Base-by-base conservation (phyloP, 129 eudicot species). In the Helianthus tuberosus region DNA sequence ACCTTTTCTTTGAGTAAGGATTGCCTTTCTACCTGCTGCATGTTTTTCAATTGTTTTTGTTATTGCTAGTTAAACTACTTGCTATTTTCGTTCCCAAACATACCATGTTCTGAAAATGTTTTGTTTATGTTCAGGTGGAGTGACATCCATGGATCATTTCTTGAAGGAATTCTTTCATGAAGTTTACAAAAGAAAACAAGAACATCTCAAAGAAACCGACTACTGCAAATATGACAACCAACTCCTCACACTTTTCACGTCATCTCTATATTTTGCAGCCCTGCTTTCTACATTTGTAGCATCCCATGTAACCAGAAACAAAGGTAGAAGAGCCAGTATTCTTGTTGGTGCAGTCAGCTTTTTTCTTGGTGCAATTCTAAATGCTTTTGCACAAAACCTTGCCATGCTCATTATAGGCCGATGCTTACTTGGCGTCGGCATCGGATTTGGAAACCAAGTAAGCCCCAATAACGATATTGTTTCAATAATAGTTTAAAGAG, bases 141-240 rank as follows among this genome's bases (percentile, higher is more conserved):
- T 92, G 72, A 92, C 96, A 64, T 89, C 98, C 64, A 92, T 92
- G 98, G 98, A 89, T 60, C 90, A 85, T 67, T 92, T 92, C 82
- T 75, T 92, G 70, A 73, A 74, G 72, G 84, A 87, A 79, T 92
- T 92, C 77, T 92, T 92, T 74, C 98, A 92, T 20, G 36, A 77
- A 9, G 84, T 89, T 14, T 89, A 87, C 55, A 69, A 66, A 39
- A 87, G 96, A 50, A 87, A 89, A 38, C 98, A 89, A 4, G 85
- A 46, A 74, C 91, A 87, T 77, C 89, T 87, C 0, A 25, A 79
- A 12, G 96, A 89, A 80, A 92, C 98, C 8, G 94, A 92, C 64
- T 92, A 92, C 89, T 92, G 98, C 71, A 92, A 92, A 77, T 92
- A 92, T 60, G 89, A 92, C 78, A 80, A 85, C 64, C 96, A 92